Evolutionary conservation across 805 yeast species (phyloP), one percentile per base, ranked within the genome.

Genomic region (Candida boleticola): DNA sequence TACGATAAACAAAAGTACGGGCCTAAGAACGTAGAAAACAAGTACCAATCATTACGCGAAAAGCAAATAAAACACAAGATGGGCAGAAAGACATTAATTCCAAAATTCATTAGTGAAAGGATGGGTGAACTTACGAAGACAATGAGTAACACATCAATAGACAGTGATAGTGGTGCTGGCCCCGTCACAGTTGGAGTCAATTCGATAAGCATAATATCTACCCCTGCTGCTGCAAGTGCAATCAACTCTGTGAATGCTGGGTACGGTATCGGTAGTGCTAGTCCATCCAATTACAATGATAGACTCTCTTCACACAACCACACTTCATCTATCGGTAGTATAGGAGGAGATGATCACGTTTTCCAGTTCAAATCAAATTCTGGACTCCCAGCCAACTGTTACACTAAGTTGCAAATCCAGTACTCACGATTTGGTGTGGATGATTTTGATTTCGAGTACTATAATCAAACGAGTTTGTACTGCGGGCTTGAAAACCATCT

Each of bases 401-500:
- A 84, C 64, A 70, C 81, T 31, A 79, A 82, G 51, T 68, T 88
- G 36, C 85, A 83, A 45, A 86, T 92, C 41, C 76, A 83, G 32
- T 92, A 90, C 61, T 85, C 95, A 43, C 83, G 79, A 53, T 92
- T 89, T 61, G 99, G 99, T 21, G 89, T 93, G 23, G 89, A 85
- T 51, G 97, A 89, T 60, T 93, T 93, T 64, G 97, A 92, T 64
- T 92, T 93, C 58, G 82, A 78, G 41, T 84, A 82, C 53, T 92
- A 85, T 68, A 92, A 92, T 57, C 71, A 73, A 30, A 85, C 97
- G 0, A 47, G 55, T 1, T 83, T 71, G 42, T 58, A 49, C 38
- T 79, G 97, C 1, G 97, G 98, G 0, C 69, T 92, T n/a, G 98
- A 93, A 60, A 83, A 89, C 7, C 93, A 89, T 55, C 74, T 85